Evolutionary conservation across 176 grass and related monocot genomes (phyloP).

Genomic region (Cymbopogon citratus): DNA sequence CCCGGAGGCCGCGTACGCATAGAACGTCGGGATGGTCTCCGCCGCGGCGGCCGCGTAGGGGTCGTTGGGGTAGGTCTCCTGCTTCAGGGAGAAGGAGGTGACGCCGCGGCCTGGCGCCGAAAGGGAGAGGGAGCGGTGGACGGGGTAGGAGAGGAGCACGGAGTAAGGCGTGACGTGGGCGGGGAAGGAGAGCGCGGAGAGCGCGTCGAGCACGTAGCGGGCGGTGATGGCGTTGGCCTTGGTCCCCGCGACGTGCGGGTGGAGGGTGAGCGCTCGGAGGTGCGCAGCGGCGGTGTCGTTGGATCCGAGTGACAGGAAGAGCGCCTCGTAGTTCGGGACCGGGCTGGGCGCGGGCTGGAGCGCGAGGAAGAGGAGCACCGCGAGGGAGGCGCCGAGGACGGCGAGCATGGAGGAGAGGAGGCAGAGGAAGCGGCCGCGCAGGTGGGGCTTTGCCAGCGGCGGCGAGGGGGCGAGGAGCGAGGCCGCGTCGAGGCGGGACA

Average conservation of each 20-base stretch:
- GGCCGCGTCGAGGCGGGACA: constrained; percentile 30
- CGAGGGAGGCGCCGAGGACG: background rate
- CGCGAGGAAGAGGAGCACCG: background rate
- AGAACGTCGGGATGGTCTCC: constrained; percentile 59
- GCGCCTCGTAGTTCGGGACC: constrained; percentile 36
- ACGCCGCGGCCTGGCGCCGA: constrained; percentile 1
- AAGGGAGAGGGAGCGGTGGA: constrained; percentile 71
- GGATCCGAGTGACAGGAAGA: constrained; percentile 61
- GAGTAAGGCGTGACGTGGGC: constrained; percentile 58
- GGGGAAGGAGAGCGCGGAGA: constrained; percentile 44
- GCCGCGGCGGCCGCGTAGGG: constrained; percentile 39
- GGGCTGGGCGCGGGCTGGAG: constrained; percentile 2
- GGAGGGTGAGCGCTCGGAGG: constrained; percentile 60
- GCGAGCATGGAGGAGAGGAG: background rate
- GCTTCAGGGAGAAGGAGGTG: constrained; percentile 42
- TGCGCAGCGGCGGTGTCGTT: constrained; percentile 68
- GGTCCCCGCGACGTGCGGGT: constrained; percentile 75
- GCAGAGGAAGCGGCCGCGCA: background rate
- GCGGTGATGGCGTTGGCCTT: constrained; percentile 47
- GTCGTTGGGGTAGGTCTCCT: constrained; percentile 41
- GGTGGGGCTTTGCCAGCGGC: background rate
- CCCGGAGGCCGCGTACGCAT: constrained; percentile 60
- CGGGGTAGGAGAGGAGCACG: constrained; percentile 68
- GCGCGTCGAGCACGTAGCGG: constrained; percentile 38
- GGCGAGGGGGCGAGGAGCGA: constrained; percentile 16